phyloP scores from a whole-genome alignment of 129 eudicot genomes.

The Logfia minima region DNA sequence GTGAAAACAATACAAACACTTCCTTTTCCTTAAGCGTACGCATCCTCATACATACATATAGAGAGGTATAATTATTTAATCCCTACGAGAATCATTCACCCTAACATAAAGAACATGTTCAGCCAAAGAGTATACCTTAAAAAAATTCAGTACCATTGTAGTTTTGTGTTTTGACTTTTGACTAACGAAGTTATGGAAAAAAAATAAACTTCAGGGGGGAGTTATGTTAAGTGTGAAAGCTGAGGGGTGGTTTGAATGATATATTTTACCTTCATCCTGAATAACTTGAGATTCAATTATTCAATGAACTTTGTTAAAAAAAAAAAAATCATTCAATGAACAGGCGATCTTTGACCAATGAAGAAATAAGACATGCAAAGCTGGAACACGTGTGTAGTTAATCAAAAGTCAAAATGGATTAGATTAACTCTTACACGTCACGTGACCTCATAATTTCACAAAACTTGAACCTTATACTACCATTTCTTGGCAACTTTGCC shows the following conservation, averaged over 20 bases:
- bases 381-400: slow-evolving; percentile 6
- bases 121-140: too few species aligned
- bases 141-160: too few species aligned
- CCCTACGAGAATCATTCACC: too few species aligned
- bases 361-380: slow-evolving; percentile 1
- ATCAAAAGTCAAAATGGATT: slow-evolving; percentile 10
- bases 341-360: not conserved
- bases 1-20: too few species aligned
- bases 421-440: slow-evolving; percentile 12
- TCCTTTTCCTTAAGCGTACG: too few species aligned
- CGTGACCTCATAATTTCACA: slow-evolving; percentile 3
- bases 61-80: too few species aligned
- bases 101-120: too few species aligned
- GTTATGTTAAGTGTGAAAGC: not conserved
- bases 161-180: too few species aligned
- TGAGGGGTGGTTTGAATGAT: not conserved
- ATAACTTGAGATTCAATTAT: slow-evolving; percentile 19
- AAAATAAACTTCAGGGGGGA: not conserved
- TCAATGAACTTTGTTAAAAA: not conserved
- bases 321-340: too few species aligned
- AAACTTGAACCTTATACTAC: not conserved
- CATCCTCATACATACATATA: too few species aligned
- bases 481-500: not conserved
- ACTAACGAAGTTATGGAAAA: not conserved
- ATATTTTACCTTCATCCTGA: not conserved